These are phyloP conservation scores for Russula sp. DNA, from an alignment of 768 basidiomycete species.

Conservation along the genomic window DNA sequence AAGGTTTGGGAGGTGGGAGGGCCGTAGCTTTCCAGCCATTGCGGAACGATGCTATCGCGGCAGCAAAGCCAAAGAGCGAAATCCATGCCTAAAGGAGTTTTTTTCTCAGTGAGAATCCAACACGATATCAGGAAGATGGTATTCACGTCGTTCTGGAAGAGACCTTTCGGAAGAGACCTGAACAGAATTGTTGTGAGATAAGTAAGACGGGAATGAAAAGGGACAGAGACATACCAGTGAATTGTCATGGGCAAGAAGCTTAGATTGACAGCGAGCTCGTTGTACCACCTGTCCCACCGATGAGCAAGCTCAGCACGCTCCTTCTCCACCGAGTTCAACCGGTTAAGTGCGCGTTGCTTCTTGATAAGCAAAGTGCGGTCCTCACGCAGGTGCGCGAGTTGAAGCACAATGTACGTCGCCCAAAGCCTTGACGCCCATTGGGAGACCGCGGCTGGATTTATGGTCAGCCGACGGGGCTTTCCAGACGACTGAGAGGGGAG, in stretches of 20 bases:
- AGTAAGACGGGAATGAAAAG: background rate
- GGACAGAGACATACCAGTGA: conserved; percentile 60
- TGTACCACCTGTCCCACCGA: conserved; percentile 66
- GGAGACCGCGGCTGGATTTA: conserved; percentile 50
- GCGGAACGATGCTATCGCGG: conserved; percentile 27
- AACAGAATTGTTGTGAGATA: background rate
- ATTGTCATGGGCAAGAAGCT: conserved; percentile 79
- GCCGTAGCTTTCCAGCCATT: conserved; percentile 28
- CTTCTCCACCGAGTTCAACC: conserved; percentile 33
- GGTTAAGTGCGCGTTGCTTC: conserved; percentile 51
- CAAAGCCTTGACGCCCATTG: conserved; percentile 80
- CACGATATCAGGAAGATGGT: background rate
- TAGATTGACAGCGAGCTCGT: conserved; percentile 67
- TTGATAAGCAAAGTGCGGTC: conserved; percentile 58
- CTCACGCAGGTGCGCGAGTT: conserved; percentile 68
- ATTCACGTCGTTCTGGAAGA: conserved; percentile 29
- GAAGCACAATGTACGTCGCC: conserved; percentile 75
- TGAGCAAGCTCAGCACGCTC: conserved; percentile 54
- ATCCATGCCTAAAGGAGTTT: conserved; percentile 15
- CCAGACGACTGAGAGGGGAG: conserved; percentile 35
- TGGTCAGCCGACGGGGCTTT: conserved; percentile 38
- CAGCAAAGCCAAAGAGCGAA: conserved; percentile 23
- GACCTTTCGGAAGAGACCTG: conserved; percentile 28
- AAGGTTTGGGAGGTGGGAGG: background rate
- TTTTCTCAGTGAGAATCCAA: background rate